A percentile compares a stretch with the other conserved stretches of the same genome.
These are phyloP conservation scores for Hydnomerulius pinastri DNA, from an alignment of 768 basidiomycete genomes.

Conservation along the genomic window DNA sequence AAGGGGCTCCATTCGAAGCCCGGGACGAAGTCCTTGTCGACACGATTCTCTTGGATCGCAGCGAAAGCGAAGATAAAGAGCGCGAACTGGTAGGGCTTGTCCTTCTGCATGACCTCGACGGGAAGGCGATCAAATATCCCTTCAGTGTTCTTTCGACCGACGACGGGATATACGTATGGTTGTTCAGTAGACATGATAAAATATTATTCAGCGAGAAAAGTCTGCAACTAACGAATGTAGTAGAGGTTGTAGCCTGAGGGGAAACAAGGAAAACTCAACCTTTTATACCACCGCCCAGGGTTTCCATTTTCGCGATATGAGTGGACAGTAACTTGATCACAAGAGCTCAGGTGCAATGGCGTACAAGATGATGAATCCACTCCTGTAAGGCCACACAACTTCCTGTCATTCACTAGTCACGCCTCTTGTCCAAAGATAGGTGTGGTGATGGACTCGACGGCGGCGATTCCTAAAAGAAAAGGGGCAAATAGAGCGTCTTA, in stretches of 20 bases:
- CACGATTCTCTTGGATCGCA: background rate
- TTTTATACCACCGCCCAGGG: background rate
- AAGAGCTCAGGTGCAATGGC: no score
- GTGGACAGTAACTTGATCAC: no score
- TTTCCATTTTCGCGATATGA: no score
- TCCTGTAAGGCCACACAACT: no score
- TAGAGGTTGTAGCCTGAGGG: background rate
- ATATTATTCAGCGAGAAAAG: background rate
- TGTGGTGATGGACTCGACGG: no score
- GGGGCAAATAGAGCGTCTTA: no score
- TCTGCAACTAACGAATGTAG: no score
- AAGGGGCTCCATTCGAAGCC: conserved; percentile 13
- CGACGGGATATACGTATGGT: conserved; percentile 12
- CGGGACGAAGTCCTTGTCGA: background rate
- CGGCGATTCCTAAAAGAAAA: no score
- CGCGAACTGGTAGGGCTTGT: conserved; percentile 14
- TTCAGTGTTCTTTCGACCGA: conserved; percentile 13
- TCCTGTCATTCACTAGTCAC: no score
- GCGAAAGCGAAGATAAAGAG: conserved; percentile 17
- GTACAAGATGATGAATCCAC: no score
- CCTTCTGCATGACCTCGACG: conserved; percentile 8
- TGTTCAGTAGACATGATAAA: no score
- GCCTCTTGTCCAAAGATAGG: no score
- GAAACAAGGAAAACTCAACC: background rate
- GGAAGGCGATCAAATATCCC: conserved; percentile 9